Conservation (phyloP, 129 eudicot species). For the Artemisia tridentata region DNA sequence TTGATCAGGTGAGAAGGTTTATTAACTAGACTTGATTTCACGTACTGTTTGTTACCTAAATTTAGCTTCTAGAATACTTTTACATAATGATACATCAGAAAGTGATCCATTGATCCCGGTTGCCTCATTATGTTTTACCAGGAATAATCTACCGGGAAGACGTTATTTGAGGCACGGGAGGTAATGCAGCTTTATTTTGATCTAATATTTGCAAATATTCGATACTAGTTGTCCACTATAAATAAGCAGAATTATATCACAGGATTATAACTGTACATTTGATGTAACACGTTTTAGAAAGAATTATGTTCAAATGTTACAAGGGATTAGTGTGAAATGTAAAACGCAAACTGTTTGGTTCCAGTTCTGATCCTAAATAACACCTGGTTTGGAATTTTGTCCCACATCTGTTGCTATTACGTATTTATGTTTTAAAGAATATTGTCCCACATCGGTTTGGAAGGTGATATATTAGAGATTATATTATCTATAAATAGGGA, state of each 20-base stretch:
- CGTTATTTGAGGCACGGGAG: constrained; percentile 13
- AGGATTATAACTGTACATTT: background rate
- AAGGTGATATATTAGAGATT: too few species aligned
- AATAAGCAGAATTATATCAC: background rate
- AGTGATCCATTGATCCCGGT: background rate
- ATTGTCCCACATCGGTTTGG: too few species aligned
- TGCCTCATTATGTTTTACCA: constrained; percentile 13
- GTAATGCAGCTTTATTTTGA: background rate
- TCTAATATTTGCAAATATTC: background rate
- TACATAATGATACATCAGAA: background rate
- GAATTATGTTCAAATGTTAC: background rate
- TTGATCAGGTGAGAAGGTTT: constrained; percentile 8
- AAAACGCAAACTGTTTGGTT: too few species aligned
- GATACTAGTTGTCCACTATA: background rate
- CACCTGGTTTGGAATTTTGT: too few species aligned
- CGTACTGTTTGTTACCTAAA: background rate
- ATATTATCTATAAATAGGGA: too few species aligned
- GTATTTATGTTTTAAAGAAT: too few species aligned
- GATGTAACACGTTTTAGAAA: background rate
- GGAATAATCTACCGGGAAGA: constrained; percentile 16
- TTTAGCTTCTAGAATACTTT: background rate
- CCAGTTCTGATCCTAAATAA: too few species aligned
- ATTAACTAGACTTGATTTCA: background rate
- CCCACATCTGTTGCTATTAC: too few species aligned
- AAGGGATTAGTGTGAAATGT: background rate